phyloP scores from a whole-genome alignment of 192 early-diverging fungal species.

The Radiomyces spectabilis region DNA sequence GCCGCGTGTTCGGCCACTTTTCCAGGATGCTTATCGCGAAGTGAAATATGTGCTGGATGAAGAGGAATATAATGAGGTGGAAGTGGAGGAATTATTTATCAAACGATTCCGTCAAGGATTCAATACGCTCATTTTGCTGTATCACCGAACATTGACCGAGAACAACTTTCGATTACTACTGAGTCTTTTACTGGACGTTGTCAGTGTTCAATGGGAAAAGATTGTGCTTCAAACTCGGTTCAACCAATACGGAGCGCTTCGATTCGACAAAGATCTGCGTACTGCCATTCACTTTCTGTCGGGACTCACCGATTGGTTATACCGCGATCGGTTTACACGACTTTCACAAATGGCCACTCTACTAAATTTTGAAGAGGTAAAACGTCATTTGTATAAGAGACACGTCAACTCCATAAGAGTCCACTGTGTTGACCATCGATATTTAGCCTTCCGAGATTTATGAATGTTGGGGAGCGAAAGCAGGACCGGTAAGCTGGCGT shows the following conservation, averaged over 20 bases:
- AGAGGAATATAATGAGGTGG: slow-evolving; percentile 84
- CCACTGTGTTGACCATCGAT: neutral
- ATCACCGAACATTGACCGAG: slow-evolving; percentile 51
- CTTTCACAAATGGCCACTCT: slow-evolving; percentile 80
- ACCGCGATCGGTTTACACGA: slow-evolving; percentile 72
- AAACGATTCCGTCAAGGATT: slow-evolving; percentile 76
- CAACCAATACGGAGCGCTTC: slow-evolving; percentile 86
- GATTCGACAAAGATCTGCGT: slow-evolving; percentile 91
- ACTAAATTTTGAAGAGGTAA: slow-evolving; percentile 44
- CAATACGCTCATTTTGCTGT: slow-evolving; percentile 12
- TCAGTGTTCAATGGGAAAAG: slow-evolving; percentile 50
- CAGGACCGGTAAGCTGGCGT: slow-evolving; percentile 63
- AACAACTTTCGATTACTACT: slow-evolving; percentile 65
- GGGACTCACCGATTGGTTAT: slow-evolving; percentile 43
- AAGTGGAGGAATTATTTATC: slow-evolving; percentile 74
- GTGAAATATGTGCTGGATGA: slow-evolving; percentile 86
- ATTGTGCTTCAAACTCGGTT: slow-evolving; percentile 81
- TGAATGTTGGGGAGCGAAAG: slow-evolving; percentile 61
- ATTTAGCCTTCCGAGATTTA: slow-evolving; percentile 53
- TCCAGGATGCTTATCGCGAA: slow-evolving; percentile 78
- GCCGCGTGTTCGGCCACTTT: slow-evolving; percentile 68
- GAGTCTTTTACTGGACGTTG: slow-evolving; percentile 54
- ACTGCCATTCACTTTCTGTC: slow-evolving; percentile 61
- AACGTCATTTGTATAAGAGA: neutral
- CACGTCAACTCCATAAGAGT: neutral